Conservation (phyloP, 225 moss, liverwort and hornwort genomes). For the Physcomitrellopsis africana region DNA sequence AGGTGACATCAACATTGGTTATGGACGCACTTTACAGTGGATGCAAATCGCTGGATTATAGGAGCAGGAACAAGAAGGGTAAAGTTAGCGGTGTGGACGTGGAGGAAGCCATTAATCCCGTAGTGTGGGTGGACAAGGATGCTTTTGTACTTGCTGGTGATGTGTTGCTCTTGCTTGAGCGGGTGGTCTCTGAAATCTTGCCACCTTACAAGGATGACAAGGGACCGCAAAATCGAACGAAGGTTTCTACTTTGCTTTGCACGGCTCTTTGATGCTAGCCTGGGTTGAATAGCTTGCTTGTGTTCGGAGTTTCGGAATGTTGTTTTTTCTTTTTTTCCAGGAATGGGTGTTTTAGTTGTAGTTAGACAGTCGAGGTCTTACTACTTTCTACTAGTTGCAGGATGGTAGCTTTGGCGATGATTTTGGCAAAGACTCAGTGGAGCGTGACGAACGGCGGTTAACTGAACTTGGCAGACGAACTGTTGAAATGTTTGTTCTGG, state of each 20-base stretch:
- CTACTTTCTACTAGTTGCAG: slow-evolving; percentile 51
- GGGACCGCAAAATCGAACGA: slow-evolving; percentile 97
- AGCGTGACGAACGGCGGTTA: slow-evolving; percentile 92
- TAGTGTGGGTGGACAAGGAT: slow-evolving; percentile 99
- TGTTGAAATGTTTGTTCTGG: slow-evolving; percentile 98
- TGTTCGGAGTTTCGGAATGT: neutral
- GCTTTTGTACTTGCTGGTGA: slow-evolving; percentile 96
- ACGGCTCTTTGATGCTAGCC: neutral
- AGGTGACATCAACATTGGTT: slow-evolving; percentile 96
- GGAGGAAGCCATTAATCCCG: slow-evolving; percentile 86
- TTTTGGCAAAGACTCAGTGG: slow-evolving; percentile 96
- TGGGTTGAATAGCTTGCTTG: slow-evolving; percentile 2
- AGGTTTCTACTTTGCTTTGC: slow-evolving; percentile 54
- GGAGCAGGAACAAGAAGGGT: slow-evolving; percentile 95
- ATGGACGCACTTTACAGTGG: slow-evolving; percentile 99
- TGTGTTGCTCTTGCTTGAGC: slow-evolving; percentile 86
- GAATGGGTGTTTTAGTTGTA: neutral
- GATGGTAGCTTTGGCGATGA: slow-evolving; percentile 97
- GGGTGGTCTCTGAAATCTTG: slow-evolving; percentile 84
- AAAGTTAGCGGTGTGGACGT: slow-evolving; percentile 91
- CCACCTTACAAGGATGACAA: slow-evolving; percentile 99
- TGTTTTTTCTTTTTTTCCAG: neutral
- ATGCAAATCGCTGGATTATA: slow-evolving; percentile 95
- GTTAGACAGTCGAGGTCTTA: slow-evolving; percentile 18
- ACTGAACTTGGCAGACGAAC: slow-evolving; percentile 98